These are phyloP conservation scores for Umbelopsis isabellina DNA, from an alignment of 192 early-diverging fungal species.

Conservation along the genomic window DNA sequence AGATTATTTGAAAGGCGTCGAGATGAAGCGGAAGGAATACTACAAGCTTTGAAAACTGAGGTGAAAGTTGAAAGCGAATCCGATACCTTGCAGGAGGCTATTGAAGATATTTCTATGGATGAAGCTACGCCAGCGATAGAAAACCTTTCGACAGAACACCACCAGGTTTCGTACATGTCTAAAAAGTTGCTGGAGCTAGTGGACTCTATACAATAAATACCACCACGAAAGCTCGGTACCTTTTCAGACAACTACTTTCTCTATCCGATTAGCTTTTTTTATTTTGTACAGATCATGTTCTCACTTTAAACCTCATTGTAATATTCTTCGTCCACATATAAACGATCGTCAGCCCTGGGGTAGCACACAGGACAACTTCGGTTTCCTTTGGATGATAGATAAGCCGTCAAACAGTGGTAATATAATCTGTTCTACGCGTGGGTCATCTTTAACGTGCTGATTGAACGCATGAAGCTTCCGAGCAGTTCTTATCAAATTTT, in stretches of 20 bases:
- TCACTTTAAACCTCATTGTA: neutral
- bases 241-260: too few relatives aligned
- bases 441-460: slow-evolving; percentile 60
- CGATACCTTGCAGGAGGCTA: neutral
- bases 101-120: neutral
- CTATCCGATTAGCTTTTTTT: neutral
- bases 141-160: neutral
- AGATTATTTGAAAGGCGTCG: slow-evolving; percentile 16
- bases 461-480: slow-evolving; percentile 62
- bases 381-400: slow-evolving; percentile 34
- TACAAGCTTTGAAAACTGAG: slow-evolving; percentile 18
- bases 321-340: neutral
- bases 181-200: slow-evolving; percentile 2
- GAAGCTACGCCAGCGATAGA: neutral
- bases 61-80: neutral
- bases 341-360: neutral
- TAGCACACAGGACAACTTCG: slow-evolving; percentile 12
- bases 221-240: neutral
- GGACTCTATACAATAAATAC: neutral
- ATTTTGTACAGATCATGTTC: neutral
- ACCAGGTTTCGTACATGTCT: neutral
- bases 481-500: slow-evolving; percentile 40
- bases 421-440: slow-evolving; percentile 57
- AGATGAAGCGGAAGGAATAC: slow-evolving; percentile 3
- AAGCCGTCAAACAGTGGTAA: slow-evolving; percentile 72